phyloP scores from a whole-genome alignment of 495 filamentous ascomycete genomes.

The Neurospora sp. region DNA sequence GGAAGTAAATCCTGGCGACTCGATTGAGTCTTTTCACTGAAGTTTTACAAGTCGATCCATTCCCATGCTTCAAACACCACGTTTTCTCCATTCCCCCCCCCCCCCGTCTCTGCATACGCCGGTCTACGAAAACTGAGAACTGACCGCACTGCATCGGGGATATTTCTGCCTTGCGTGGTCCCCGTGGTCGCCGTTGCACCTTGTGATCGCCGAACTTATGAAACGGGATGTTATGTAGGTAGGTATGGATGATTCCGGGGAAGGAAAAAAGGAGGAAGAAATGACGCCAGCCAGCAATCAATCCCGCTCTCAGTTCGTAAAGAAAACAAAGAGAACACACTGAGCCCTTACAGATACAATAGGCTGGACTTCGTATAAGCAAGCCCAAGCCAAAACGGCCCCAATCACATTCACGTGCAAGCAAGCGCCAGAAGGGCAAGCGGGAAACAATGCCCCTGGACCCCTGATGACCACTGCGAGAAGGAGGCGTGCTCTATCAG shows the following conservation, averaged over 20 bases:
- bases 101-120: not conserved
- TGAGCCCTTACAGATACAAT: not conserved
- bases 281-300: not conserved
- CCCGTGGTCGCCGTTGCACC: not conserved
- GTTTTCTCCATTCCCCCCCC: too few relatives aligned
- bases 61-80: not conserved
- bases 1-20: not conserved
- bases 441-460: not conserved
- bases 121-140: not conserved
- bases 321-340: not conserved
- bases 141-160: not conserved
- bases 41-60: not conserved
- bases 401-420: not conserved
- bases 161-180: not conserved
- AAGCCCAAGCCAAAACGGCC: not conserved
- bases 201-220: not conserved
- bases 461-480: not conserved
- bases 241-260: not conserved
- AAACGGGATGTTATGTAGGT: not conserved
- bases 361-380: not conserved
- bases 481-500: not conserved
- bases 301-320: not conserved
- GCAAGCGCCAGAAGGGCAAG: not conserved
- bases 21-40: not conserved
- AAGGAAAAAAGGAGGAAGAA: not conserved